Percentiles rank a stretch among this genome's conserved stretches.
These are phyloP conservation scores for Aspergillus eucalypticola DNA, from an alignment of 2,329 filamentous ascomycete genomes.

Conservation along the genomic window DNA sequence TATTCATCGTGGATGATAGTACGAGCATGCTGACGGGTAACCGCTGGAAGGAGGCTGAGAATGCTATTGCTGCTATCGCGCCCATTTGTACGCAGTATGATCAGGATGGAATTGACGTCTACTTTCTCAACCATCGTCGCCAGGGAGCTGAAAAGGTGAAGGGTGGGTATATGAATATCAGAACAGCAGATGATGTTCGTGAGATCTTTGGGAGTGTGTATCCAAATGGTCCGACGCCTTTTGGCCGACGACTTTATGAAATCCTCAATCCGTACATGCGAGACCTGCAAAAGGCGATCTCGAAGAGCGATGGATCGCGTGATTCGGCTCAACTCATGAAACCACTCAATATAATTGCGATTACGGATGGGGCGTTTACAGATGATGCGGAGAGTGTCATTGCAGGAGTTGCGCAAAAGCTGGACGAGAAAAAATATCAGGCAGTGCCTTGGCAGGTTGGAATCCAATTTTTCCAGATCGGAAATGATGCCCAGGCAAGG, in stretches of 20 bases:
- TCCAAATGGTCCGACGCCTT: constrained; percentile 71
- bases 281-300: constrained; percentile 50
- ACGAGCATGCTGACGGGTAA: constrained; percentile 80
- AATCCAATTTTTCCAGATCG: constrained; percentile 95
- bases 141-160: constrained; percentile 43
- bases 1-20: constrained; percentile 92
- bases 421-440: constrained; percentile 55
- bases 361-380: constrained; percentile 81
- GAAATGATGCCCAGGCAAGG: constrained; percentile 66
- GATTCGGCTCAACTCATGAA: constrained; percentile 53
- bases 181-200: constrained; percentile 57
- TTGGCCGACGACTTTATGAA: constrained; percentile 67
- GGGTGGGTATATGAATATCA: constrained; percentile 67
- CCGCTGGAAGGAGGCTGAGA: constrained; percentile 73
- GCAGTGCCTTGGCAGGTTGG: constrained; percentile 77
- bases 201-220: constrained; percentile 68
- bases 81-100: constrained; percentile 81
- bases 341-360: constrained; percentile 86
- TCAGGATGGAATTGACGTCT: constrained; percentile 81
- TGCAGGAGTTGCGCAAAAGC: constrained; percentile 64
- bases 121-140: constrained; percentile 75
- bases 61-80: constrained; percentile 71
- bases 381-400: constrained; percentile 77
- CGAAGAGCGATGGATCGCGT: constrained; percentile 30
- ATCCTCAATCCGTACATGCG: constrained; percentile 74